Percentiles rank a stretch among this genome's conserved stretches.
phyloP scores from a whole-genome alignment of 2,329 filamentous ascomycete genomes.

The Clonostachys byssicola region DNA sequence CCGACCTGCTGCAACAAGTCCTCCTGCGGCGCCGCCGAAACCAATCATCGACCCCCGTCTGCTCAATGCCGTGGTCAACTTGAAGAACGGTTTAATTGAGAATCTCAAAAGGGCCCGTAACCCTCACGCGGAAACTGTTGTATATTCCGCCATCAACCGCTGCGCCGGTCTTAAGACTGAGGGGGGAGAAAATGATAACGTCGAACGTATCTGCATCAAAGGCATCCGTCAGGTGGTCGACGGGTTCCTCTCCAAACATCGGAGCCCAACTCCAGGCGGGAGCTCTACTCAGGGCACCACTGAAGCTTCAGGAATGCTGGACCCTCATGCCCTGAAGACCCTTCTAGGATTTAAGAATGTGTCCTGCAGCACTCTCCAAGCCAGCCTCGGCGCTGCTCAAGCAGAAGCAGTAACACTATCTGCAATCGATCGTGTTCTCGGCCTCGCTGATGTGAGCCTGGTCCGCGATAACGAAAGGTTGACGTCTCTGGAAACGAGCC shows the following conservation, averaged over 20 bases:
- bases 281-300: neutral
- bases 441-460: conserved; percentile 38
- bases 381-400: conserved; percentile 30
- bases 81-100: conserved; percentile 41
- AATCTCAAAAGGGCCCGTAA: conserved; percentile 37
- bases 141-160: conserved; percentile 49
- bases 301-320: conserved; percentile 19
- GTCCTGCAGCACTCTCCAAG: conserved; percentile 35
- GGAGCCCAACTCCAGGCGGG: conserved; percentile 23
- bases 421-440: conserved; percentile 45
- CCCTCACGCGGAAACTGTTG: conserved; percentile 38
- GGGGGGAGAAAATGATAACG: conserved; percentile 34
- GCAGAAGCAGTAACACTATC: conserved; percentile 43
- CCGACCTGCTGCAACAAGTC: conserved; percentile 13
- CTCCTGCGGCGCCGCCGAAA: conserved; percentile 15
- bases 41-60: conserved; percentile 39
- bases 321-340: conserved; percentile 32
- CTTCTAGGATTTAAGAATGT: conserved; percentile 40
- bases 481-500: conserved; percentile 32
- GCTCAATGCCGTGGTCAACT: conserved; percentile 32
- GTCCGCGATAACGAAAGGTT: conserved; percentile 24
- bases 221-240: conserved; percentile 35
- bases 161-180: conserved; percentile 41
- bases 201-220: conserved; percentile 42
- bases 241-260: conserved; percentile 30